Percentiles rank a stretch among this genome's conserved stretches.
Conservation (phyloP, 2,329 filamentous ascomycete genomes). For the Microascus cirrosus region DNA sequence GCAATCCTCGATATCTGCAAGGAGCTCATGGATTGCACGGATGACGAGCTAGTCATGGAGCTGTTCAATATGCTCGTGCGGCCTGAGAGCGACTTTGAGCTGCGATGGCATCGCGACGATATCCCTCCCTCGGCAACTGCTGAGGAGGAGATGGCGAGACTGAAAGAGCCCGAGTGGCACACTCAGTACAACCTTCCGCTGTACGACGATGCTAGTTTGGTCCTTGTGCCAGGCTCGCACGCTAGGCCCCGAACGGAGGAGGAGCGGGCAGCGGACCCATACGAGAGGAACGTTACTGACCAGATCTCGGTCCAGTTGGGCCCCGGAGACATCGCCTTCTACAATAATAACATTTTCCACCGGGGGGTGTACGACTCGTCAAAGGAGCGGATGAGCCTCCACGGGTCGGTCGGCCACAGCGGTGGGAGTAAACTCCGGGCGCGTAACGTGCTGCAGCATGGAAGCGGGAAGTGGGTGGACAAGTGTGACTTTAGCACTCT, state of each 20-base stretch:
- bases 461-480: conserved; percentile 55
- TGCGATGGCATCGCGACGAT: conserved; percentile 81
- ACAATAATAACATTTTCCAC: conserved; percentile 82
- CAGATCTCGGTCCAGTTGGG: conserved; percentile 56
- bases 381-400: conserved; percentile 57
- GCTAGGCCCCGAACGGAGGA: conserved; percentile 54
- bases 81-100: conserved; percentile 57
- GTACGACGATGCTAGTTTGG: conserved; percentile 59
- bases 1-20: conserved; percentile 51
- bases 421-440: conserved; percentile 45
- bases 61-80: conserved; percentile 77
- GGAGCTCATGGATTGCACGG: conserved; percentile 44
- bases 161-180: conserved; percentile 54
- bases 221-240: conserved; percentile 72
- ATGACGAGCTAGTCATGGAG: conserved; percentile 69
- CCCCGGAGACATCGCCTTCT: conserved; percentile 74
- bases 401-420: conserved; percentile 58
- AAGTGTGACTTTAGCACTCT: conserved; percentile 42
- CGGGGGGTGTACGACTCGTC: conserved; percentile 51
- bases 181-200: conserved; percentile 84
- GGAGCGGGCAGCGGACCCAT: conserved; percentile 59
- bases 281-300: conserved; percentile 46
- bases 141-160: conserved; percentile 53
- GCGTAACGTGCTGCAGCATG: conserved; percentile 66
- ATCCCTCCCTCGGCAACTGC: conserved; percentile 53